Conservation (phyloP, 2,329 filamentous ascomycete genomes). For the Cordyceps cateniannulata region DNA sequence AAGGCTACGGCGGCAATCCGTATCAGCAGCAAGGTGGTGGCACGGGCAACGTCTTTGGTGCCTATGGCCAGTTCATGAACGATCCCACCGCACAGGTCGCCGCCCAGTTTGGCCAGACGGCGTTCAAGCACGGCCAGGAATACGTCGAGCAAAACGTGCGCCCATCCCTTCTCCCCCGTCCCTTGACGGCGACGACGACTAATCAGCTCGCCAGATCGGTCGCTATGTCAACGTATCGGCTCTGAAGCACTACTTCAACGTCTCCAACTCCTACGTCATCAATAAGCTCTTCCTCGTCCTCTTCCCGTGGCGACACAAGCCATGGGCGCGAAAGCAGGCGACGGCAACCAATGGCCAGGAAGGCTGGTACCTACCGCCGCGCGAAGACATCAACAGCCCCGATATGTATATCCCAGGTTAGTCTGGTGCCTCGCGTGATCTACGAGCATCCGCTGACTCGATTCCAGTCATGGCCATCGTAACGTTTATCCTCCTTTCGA, state of each 20-base stretch:
- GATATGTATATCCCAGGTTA: slow-evolving; percentile 93
- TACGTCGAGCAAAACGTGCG: slow-evolving; percentile 92
- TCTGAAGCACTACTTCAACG: slow-evolving; percentile 98
- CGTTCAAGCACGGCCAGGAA: slow-evolving; percentile 85
- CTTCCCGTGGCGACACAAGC: slow-evolving; percentile 95
- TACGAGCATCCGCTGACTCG: neutral
- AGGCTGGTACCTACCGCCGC: slow-evolving; percentile 78
- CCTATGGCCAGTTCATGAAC: slow-evolving; percentile 90
- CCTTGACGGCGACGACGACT: neutral
- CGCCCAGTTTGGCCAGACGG: slow-evolving; percentile 87
- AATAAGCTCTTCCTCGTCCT: slow-evolving; percentile 90
- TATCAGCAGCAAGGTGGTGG: slow-evolving; percentile 60
- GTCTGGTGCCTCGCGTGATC: slow-evolving; percentile 13
- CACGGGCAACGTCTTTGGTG: slow-evolving; percentile 52
- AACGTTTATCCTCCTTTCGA: slow-evolving; percentile 92
- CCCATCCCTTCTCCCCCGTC: slow-evolving; percentile 12
- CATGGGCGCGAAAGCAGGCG: slow-evolving; percentile 88
- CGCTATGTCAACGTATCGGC: slow-evolving; percentile 85
- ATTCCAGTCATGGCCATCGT: slow-evolving; percentile 83
- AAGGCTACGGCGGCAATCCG: slow-evolving; percentile 62
- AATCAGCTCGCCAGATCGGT: slow-evolving; percentile 29
- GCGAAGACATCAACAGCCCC: slow-evolving; percentile 94
- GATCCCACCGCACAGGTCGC: slow-evolving; percentile 94
- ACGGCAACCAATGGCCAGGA: slow-evolving; percentile 63
- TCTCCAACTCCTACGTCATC: slow-evolving; percentile 93